Evolutionary conservation across 208 protist species (phyloP).

Genomic region (Trypanosoma caninum): DNA sequence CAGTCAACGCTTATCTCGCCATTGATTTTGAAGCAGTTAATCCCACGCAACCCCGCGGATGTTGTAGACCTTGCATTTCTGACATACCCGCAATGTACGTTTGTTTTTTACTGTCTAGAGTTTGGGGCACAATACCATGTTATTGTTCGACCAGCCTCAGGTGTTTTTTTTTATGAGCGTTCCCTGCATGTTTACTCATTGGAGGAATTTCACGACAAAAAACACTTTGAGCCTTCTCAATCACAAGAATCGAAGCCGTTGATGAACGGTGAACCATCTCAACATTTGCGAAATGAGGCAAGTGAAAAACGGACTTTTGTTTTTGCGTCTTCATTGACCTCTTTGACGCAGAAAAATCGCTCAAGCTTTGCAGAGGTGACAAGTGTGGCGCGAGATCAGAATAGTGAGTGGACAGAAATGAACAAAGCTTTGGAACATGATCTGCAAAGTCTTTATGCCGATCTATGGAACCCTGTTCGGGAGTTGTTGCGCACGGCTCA

Average conservation of each 20-base stretch:
- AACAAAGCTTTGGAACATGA: slow-evolving; percentile 29
- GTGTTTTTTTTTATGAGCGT: slow-evolving; percentile 50
- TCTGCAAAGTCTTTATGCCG: slow-evolving; percentile 68
- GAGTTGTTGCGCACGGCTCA: slow-evolving; percentile 35
- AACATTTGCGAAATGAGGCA: background rate
- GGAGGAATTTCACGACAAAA: slow-evolving; percentile 49
- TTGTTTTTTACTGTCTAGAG: slow-evolving; percentile 90
- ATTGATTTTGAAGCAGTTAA: slow-evolving; percentile 24
- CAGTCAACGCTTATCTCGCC: slow-evolving; percentile 45
- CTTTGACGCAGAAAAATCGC: background rate
- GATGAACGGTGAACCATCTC: background rate
- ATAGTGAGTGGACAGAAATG: background rate
- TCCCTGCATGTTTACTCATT: slow-evolving; percentile 60
- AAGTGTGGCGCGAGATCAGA: background rate
- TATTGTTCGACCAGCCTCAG: slow-evolving; percentile 61
- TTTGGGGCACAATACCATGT: slow-evolving; percentile 75
- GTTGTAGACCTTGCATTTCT: slow-evolving; percentile 77
- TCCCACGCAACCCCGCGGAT: slow-evolving; percentile 75
- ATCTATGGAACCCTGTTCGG: slow-evolving; percentile 71
- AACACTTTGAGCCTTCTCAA: slow-evolving; percentile 10
- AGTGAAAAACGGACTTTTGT: background rate
- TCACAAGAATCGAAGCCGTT: slow-evolving; percentile 4
- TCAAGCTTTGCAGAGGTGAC: background rate
- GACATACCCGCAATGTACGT: slow-evolving; percentile 60
- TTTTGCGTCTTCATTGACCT: slow-evolving; percentile 4